phyloP scores from a whole-genome alignment of 2,329 filamentous ascomycete genomes.

The Emmonsiellopsis sp. region DNA sequence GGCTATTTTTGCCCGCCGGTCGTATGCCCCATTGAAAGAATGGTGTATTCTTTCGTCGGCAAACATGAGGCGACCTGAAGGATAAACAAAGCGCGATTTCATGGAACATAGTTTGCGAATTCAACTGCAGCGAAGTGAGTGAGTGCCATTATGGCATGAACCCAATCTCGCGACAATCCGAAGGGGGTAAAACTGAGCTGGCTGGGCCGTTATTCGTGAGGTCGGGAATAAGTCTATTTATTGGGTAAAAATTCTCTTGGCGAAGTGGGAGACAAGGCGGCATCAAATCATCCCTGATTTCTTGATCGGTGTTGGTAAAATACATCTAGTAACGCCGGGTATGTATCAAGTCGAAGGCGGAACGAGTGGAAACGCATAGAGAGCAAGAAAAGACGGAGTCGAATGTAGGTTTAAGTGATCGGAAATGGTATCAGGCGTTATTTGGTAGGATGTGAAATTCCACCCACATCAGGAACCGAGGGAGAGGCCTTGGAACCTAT shows the following conservation, averaged over 20 bases:
- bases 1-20: no score
- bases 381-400: background rate
- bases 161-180: background rate
- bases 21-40: no score
- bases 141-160: background rate
- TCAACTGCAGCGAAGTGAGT: no score
- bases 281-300: constrained; percentile 1
- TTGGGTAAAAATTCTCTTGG: background rate
- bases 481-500: constrained; percentile 60
- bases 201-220: constrained; percentile 1
- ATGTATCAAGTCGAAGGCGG: background rate
- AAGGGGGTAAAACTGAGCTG: background rate
- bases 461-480: constrained; percentile 45
- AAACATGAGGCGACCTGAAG: no score
- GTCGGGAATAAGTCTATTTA: constrained; percentile 1
- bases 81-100: no score
- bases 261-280: background rate
- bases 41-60: no score
- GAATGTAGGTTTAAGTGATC: background rate
- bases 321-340: background rate
- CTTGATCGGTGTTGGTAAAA: background rate
- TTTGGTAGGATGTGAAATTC: background rate
- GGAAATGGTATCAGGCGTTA: background rate
- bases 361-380: background rate
- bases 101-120: no score